Base-by-base conservation (phyloP, 2,329 filamentous ascomycete genomes). In the Colletotrichum lini region DNA sequence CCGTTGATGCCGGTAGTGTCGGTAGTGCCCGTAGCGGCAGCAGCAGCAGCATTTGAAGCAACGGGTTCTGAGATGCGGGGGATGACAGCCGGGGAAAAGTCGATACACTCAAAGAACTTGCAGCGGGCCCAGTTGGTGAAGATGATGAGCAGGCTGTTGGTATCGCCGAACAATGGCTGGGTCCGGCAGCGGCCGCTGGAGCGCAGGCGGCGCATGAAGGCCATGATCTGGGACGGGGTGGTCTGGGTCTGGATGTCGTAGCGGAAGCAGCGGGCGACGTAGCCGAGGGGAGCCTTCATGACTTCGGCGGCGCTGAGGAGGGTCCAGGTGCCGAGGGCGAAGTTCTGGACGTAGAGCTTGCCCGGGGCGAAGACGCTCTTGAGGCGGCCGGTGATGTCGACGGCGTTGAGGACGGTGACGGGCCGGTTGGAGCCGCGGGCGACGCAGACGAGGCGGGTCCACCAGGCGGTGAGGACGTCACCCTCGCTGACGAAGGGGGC, bases 381-480 rank as follows among this genome's bases (percentile, higher is more conserved):
- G 26, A 80, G 71, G 40, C 78, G 73, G 60, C 73, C 75, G 16
- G 78, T 78, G 7, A 77, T 65, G 49, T 82, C 77, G 50, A 80
- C 50, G 2, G 77, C 74, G 35, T 65, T 68, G 40, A 79, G 54
- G 7, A 78, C 72, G 3, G 75, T 76, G 4, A 81, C 72, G 0
- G 78, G 15, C 74, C 73, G 59, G 21, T 62, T 68, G 21, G 38
- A 49, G 7, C 70, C 70, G 4, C 71, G 67, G 16, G 70, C 52
- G 15, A 42, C 9, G 26, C 70, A 66, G 15, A 80, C 67, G 18
- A 75, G 64, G 9, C 72, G 74, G 6, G 80, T 75, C 63, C 79
- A 75, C 83, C 84, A 88, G 0, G 83, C 83, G 1, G 78, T 75
- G 2, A 88, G 74, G 2, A 87, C 76, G 63, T 88, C 85, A 23